Evolutionary conservation across 768 basidiomycete genomes (phyloP).

Genomic region (Termitomyces sp.): DNA sequence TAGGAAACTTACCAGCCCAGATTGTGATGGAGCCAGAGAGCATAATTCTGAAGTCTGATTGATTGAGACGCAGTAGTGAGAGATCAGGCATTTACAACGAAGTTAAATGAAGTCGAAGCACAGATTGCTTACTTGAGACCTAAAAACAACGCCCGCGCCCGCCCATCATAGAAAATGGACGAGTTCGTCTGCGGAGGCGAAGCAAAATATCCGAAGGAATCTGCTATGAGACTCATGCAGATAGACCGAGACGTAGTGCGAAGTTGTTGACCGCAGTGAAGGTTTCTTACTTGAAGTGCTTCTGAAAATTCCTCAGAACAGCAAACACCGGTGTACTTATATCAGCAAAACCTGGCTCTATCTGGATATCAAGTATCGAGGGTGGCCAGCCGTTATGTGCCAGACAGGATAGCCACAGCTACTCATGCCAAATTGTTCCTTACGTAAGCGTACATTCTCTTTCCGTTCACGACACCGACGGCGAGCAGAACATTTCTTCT

Average conservation of each 20-base stretch:
- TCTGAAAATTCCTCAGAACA: background rate
- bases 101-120: background rate
- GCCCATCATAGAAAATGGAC: background rate
- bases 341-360: background rate
- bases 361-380: background rate
- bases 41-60: too few relatives aligned
- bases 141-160: background rate
- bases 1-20: background rate
- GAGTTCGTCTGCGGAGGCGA: background rate
- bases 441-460: constrained; percentile 17
- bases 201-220: too few relatives aligned
- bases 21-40: background rate
- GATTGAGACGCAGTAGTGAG: background rate
- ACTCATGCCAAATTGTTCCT: constrained; percentile 2
- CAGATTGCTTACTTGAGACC: background rate
- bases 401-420: background rate
- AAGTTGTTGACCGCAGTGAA: background rate
- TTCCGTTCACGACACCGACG: constrained; percentile 9
- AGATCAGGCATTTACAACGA: background rate
- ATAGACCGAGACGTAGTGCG: too few relatives aligned
- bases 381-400: background rate
- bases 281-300: background rate
- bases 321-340: background rate
- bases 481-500: constrained; percentile 9
- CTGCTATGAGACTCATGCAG: background rate